Evolutionary conservation across 371 early-diverging fungal species (phyloP), one percentile per base, ranked within the genome.

Genomic region (Dinochytrium kinnereticum): DNA sequence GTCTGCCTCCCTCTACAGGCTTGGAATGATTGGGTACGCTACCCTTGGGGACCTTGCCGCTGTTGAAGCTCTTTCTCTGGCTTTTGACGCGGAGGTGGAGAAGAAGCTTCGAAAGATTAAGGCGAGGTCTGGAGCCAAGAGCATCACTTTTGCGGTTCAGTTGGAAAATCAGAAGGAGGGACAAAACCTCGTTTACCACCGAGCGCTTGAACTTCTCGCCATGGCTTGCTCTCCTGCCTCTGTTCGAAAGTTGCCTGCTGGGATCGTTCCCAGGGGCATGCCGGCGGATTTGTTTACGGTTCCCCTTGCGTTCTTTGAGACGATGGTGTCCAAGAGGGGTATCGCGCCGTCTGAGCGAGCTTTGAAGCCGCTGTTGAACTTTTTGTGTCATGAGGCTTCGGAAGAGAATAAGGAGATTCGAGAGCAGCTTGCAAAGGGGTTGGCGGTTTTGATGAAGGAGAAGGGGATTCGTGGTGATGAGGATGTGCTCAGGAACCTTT

Each of bases 401-500:
- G 17, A 34, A 10, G 24, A 7, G 5, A 19, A 31, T 24, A 17
- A 5, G 7, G 34, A 21, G 31, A 34, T 17, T 37, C 2, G 36
- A 31, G 30, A 55, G 57, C 61, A 61, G 24, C 24, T 61, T 3
- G 36, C 36, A 7, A 3, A 61, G 36, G 61, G 61, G 13, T 61
- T 61, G 61, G 24, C 26, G 30, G 3, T 61, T 28, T 26, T 61
- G 37, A 61, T 61, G 61, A 61, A 15, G 31, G 61, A 61, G 61
- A 61, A 34, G 36, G 36, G 7, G 37, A 7, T 61, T 28, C 28
- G 36, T 2, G 24, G 36, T 2, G 10, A 34, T 13, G 15, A 34
- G 30, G 61, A 61, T 10, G 37, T 37, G 5, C 17, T 31, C 2
- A 5, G 15, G 13, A 7, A 31, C 3, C 34, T 61, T 13, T 13